Base-by-base conservation (phyloP, 1,139 yeast genomes). In the Debaryomycetaceae sp. region DNA sequence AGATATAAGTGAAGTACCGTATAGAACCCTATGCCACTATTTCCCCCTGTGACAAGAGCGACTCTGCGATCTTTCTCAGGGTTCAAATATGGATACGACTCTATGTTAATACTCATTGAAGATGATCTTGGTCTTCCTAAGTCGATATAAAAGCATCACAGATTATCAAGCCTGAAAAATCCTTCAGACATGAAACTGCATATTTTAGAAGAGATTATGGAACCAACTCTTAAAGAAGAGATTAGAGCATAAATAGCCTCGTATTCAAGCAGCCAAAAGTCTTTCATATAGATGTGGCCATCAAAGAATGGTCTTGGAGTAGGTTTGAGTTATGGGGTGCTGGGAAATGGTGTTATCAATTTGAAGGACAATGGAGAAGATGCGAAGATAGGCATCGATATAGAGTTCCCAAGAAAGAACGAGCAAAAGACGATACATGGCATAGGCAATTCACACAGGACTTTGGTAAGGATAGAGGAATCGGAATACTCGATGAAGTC, bases 11-110 rank as follows among this genome's bases (percentile, higher is more conserved):
- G 71, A 31, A 70, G 56, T 9, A 65, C 68, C 5, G 75, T 67
- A 42, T 54, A 68, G 59, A 56, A 70, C 15, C 78, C 77, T 38
- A 71, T 66, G 11, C 78, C 78, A 34, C 68, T 63, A 43, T 65
- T 68, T 15, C 77, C 77, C 3, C 76, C 77, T 5, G 77, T 71
- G 22, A 72, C 56, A 14, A 70, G 56, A 9, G 68, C 77, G n/a
- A 68, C 68, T 37, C 63, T 48, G 38, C 72, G 57, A 36, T 63
- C 66, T n/a, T 36, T 42, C 15, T 41, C 39, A 3, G 75, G 74
- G 42, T 67, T 53, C 39, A 55, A 49, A 48, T 63, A 70, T 4
- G 67, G 64, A 19, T 63, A 64, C 2, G 55, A 43, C 13, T 53
- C 57, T 5, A 70, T 67, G 33, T 63, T 41, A 35, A 41, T 37